Conservation (phyloP, 2,329 filamentous ascomycete genomes). For the Trichoderma koningii region DNA sequence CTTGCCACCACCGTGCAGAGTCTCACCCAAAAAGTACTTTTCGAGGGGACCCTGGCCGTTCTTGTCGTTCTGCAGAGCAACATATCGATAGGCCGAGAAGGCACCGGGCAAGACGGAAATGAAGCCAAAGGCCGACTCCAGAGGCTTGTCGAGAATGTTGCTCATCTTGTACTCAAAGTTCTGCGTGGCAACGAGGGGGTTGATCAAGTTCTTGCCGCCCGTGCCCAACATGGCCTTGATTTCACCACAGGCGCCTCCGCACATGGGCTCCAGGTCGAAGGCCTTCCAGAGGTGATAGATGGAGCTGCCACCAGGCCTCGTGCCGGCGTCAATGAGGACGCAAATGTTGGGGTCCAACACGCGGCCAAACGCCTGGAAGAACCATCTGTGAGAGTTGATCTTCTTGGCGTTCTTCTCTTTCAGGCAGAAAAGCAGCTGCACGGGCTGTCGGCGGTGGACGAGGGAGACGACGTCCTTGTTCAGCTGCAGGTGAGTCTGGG, state of each 20-base stretch:
- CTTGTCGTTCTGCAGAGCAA: constrained; percentile 95
- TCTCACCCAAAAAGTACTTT: constrained; percentile 97
- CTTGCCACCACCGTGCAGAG: constrained; percentile 86
- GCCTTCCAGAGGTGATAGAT: constrained; percentile 99
- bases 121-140: constrained; percentile 97
- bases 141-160: constrained; percentile 96
- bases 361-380: constrained; percentile 94
- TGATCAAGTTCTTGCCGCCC: constrained; percentile 82
- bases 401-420: constrained; percentile 99
- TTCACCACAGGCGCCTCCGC: constrained; percentile 94
- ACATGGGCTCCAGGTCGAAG: constrained; percentile 97
- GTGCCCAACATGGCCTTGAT: constrained; percentile 96
- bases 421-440: constrained; percentile 95
- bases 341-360: constrained; percentile 96
- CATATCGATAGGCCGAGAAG: constrained; percentile 95
- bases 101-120: constrained; percentile 95
- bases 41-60: constrained; percentile 88
- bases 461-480: constrained; percentile 87
- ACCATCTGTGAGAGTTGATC: constrained; percentile 99
- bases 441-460: constrained; percentile 82
- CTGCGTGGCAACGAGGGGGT: constrained; percentile 91
- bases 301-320: constrained; percentile 87
- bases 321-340: constrained; percentile 93
- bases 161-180: constrained; percentile 99
- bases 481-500: constrained; percentile 81